A percentile compares a stretch with the other conserved stretches of the same genome.
Conservation (phyloP, 164 flowering plant species). For the Tetracentron sinense region DNA sequence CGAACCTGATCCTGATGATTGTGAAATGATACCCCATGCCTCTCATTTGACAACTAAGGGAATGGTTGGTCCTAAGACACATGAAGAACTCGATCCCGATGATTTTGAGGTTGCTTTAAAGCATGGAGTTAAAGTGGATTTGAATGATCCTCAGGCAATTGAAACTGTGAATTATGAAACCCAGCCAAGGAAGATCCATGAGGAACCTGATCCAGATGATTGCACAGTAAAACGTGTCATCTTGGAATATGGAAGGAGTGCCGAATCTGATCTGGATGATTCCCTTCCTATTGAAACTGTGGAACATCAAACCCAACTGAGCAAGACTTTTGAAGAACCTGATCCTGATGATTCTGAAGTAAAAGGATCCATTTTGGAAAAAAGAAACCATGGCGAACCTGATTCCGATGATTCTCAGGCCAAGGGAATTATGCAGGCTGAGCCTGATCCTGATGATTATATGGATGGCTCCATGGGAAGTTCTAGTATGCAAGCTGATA, state of each 20-base stretch:
- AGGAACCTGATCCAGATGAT: conserved; percentile 46
- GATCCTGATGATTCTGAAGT: conserved; percentile 28
- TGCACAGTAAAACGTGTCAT: neutral
- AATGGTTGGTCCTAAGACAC: conserved; percentile 5
- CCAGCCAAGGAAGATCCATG: conserved; percentile 4
- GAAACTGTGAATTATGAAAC: conserved; percentile 4
- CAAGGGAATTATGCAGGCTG: conserved; percentile 10
- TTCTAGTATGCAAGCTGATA: conserved; percentile 24
- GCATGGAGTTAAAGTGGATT: conserved; percentile 12
- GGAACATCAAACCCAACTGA: conserved; percentile 12
- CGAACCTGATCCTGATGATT: conserved; percentile 21
- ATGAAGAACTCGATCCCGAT: conserved; percentile 37
- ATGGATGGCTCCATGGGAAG: conserved; percentile 3
- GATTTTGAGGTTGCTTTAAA: conserved; percentile 18
- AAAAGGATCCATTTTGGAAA: neutral
- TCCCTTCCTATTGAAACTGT: neutral
- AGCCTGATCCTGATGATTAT: conserved; percentile 42
- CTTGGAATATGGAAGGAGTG: conserved; percentile 2
- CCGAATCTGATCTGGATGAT: conserved; percentile 7
- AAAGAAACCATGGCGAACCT: conserved; percentile 11
- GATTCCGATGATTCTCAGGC: conserved; percentile 22
- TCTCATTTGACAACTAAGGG: conserved; percentile 5
- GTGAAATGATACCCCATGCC: conserved; percentile 13
- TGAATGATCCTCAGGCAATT: conserved; percentile 18
- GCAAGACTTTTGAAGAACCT: conserved; percentile 19